These are phyloP conservation scores for Gaultheria prostrata DNA, from an alignment of 148 eudicot genomes.

Conservation along the genomic window DNA sequence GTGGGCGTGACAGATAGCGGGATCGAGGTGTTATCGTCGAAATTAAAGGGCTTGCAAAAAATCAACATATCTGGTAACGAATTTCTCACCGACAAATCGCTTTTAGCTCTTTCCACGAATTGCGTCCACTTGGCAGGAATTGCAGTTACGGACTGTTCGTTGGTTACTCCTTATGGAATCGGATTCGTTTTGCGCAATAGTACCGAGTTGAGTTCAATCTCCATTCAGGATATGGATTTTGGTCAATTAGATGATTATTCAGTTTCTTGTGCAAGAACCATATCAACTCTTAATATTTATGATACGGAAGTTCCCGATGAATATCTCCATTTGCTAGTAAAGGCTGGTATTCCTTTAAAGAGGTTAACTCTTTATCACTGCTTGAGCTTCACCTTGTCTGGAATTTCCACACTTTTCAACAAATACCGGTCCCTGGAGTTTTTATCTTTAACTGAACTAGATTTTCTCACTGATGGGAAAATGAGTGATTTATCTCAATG, in stretches of 20 bases:
- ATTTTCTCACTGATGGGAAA: conserved; percentile 36
- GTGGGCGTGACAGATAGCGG: conserved; percentile 48
- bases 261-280: conserved; percentile 27
- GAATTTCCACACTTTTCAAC: conserved; percentile 37
- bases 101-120: conserved; percentile 34
- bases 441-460: conserved; percentile 37
- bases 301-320: conserved; percentile 49
- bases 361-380: conserved; percentile 40
- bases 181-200: conserved; percentile 29
- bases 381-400: conserved; percentile 33
- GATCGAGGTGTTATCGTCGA: conserved; percentile 40
- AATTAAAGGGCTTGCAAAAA: conserved; percentile 35
- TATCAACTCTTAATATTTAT: conserved; percentile 39
- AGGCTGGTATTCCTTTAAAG: conserved; percentile 49
- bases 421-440: conserved; percentile 38
- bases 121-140: conserved; percentile 49
- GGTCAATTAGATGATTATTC: conserved; percentile 15
- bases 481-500: conserved; percentile 35
- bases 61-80: conserved; percentile 51
- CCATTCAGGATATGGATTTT: conserved; percentile 14
- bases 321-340: conserved; percentile 37
- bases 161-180: conserved; percentile 44
- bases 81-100: conserved; percentile 48
- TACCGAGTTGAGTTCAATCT: conserved; percentile 34
- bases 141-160: conserved; percentile 32